Percentiles rank a stretch among this genome's conserved stretches.
Conservation (phyloP, 257 asterid species). For the Solanum paucissectum region DNA sequence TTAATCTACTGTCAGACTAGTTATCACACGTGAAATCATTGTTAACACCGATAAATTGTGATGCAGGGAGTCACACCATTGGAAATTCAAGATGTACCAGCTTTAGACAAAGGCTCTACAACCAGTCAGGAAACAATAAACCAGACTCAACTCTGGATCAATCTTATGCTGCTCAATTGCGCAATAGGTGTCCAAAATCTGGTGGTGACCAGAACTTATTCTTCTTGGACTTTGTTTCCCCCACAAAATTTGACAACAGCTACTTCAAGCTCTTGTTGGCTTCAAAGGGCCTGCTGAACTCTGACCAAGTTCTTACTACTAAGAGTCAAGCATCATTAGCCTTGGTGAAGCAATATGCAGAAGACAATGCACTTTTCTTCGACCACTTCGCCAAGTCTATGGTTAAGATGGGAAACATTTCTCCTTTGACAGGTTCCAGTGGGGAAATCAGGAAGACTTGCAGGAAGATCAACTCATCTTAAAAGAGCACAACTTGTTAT, state of each 20-base stretch:
- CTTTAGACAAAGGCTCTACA: slow-evolving; percentile 88
- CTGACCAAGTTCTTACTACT: slow-evolving; percentile 75
- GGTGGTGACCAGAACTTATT: slow-evolving; percentile 88
- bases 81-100: slow-evolving; percentile 70
- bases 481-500: not conserved
- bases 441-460: slow-evolving; percentile 76
- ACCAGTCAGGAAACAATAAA: slow-evolving; percentile 54
- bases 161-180: slow-evolving; percentile 48
- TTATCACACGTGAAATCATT: not conserved
- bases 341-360: slow-evolving; percentile 65
- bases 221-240: slow-evolving; percentile 50
- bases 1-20: not conserved
- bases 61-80: slow-evolving; percentile 83
- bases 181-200: slow-evolving; percentile 57
- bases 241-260: slow-evolving; percentile 61
- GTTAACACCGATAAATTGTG: not conserved
- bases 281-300: slow-evolving; percentile 60
- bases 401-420: slow-evolving; percentile 76
- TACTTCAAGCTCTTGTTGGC: slow-evolving; percentile 72
- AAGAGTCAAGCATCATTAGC: slow-evolving; percentile 42
- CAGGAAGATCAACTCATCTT: slow-evolving; percentile 50
- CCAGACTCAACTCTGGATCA: slow-evolving; percentile 56
- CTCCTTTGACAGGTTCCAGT: slow-evolving; percentile 65
- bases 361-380: slow-evolving; percentile 44
- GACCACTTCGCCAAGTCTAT: slow-evolving; percentile 73